phyloP scores from a whole-genome alignment of 1,284 basidiomycete genomes.

The Golubevia sp. region DNA sequence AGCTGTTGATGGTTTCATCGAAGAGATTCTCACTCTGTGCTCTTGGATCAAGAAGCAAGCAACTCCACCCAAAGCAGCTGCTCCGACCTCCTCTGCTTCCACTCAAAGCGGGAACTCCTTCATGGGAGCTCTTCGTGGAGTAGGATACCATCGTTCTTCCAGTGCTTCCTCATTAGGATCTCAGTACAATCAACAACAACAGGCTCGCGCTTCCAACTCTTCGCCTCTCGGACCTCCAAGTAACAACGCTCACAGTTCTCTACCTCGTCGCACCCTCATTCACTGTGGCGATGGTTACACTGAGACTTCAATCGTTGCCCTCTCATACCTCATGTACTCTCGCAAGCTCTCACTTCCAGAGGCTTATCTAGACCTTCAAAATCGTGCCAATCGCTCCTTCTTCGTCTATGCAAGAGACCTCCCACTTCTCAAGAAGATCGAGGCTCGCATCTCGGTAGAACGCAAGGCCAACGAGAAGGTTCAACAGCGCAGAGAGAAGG shows the following conservation, averaged over 20 bases:
- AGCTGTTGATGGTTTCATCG: constrained; percentile 2
- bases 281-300: constrained; percentile 67
- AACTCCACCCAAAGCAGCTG: constrained; percentile 2
- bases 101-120: neutral
- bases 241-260: neutral
- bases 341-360: constrained; percentile 74
- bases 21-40: constrained; percentile 27
- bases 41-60: constrained; percentile 45
- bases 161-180: neutral
- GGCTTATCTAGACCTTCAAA: constrained; percentile 78
- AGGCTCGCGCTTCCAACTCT: neutral
- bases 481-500: neutral
- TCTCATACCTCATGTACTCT: constrained; percentile 84
- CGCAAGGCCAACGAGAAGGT: constrained; percentile 6
- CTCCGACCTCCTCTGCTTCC: neutral
- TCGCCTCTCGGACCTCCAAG: neutral
- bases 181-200: neutral
- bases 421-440: constrained; percentile 75
- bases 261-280: constrained; percentile 11
- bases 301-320: constrained; percentile 84
- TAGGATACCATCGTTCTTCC: neutral
- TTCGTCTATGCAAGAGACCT: constrained; percentile 88
- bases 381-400: constrained; percentile 71
- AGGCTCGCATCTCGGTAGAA: constrained; percentile 66
- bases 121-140: constrained; percentile 2